These are phyloP conservation scores for Neoboletus brunneissimus DNA, from an alignment of 768 basidiomycete species.

Conservation along the genomic window DNA sequence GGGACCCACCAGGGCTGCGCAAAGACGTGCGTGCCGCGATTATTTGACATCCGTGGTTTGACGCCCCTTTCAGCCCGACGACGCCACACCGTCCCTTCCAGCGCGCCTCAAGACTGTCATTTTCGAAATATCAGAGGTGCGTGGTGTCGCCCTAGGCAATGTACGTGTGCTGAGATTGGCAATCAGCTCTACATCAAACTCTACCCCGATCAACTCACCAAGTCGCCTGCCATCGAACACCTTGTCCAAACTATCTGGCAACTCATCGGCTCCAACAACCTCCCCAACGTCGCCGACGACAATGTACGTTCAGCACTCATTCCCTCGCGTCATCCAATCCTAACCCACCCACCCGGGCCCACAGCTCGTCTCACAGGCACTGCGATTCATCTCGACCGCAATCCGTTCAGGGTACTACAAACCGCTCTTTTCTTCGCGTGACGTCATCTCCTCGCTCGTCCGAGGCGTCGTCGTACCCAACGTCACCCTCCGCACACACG, in stretches of 20 bases:
- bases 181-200: slow-evolving; percentile 74
- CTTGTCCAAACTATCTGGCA: slow-evolving; percentile 92
- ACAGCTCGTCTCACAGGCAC: slow-evolving; percentile 85
- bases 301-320: slow-evolving; percentile 44
- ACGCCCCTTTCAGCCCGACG: slow-evolving; percentile 57
- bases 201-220: slow-evolving; percentile 73
- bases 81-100: slow-evolving; percentile 79
- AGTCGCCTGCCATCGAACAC: slow-evolving; percentile 58
- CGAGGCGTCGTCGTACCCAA: slow-evolving; percentile 95
- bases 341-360: not conserved
- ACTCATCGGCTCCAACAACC: slow-evolving; percentile 66
- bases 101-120: slow-evolving; percentile 87
- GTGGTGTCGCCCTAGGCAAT: not conserved
- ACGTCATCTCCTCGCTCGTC: slow-evolving; percentile 73
- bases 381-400: slow-evolving; percentile 88
- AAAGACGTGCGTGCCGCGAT: slow-evolving; percentile 52
- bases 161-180: not conserved
- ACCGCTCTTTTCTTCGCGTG: slow-evolving; percentile 73
- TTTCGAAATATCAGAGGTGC: slow-evolving; percentile 86
- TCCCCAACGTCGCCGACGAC: slow-evolving; percentile 72
- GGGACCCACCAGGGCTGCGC: slow-evolving; percentile 68
- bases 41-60: slow-evolving; percentile 1
- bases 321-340: not conserved
- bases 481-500: slow-evolving; percentile 80
- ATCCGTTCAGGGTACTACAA: slow-evolving; percentile 87